These are phyloP conservation scores for Seiridium cupressi DNA, from an alignment of 2,329 filamentous ascomycete species.

Conservation along the genomic window DNA sequence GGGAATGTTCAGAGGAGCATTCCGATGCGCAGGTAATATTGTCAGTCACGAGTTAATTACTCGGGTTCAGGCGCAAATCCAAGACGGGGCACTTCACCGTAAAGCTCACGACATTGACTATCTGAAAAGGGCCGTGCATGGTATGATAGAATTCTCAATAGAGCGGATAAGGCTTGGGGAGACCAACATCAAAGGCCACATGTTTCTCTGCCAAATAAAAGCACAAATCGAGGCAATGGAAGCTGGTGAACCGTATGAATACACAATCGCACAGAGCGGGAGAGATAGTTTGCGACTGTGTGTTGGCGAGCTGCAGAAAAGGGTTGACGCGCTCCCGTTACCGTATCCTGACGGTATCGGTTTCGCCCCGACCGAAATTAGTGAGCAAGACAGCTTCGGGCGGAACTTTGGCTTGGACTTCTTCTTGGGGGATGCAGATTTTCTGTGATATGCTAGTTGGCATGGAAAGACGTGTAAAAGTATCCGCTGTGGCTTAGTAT, in stretches of 20 bases:
- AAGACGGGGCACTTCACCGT: conserved; percentile 18
- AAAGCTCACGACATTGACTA: conserved; percentile 23
- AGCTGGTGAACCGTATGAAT: conserved; percentile 19
- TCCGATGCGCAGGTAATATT: conserved; percentile 20
- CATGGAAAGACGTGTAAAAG: too few relatives aligned
- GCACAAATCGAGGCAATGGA: conserved; percentile 37
- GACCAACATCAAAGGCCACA: conserved; percentile 52
- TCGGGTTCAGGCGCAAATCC: conserved; percentile 24
- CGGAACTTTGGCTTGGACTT: conserved; percentile 24
- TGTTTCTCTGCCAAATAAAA: conserved; percentile 39
- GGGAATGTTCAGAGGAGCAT: conserved; percentile 39
- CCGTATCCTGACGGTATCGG: conserved; percentile 12
- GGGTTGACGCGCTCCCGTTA: conserved; percentile 9
- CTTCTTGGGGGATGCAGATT: conserved; percentile 19
- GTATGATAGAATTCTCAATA: conserved; percentile 24
- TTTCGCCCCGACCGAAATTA: conserved; percentile 15
- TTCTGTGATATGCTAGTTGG: conserved; percentile 5
- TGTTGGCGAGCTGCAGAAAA: conserved; percentile 22
- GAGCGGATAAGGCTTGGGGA: conserved; percentile 42
- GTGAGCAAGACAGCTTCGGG: conserved; percentile 16
- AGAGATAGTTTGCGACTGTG: conserved; percentile 31
- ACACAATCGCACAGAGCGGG: conserved; percentile 27
- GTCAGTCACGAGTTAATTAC: conserved; percentile 36
- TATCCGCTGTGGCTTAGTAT: too few relatives aligned
- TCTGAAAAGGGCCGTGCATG: conserved; percentile 28